Percentiles rank a stretch among this genome's conserved stretches.
These are phyloP conservation scores for Phytophthora hibernalis DNA, from an alignment of 352 stramenopile genomes.

Conservation along the genomic window DNA sequence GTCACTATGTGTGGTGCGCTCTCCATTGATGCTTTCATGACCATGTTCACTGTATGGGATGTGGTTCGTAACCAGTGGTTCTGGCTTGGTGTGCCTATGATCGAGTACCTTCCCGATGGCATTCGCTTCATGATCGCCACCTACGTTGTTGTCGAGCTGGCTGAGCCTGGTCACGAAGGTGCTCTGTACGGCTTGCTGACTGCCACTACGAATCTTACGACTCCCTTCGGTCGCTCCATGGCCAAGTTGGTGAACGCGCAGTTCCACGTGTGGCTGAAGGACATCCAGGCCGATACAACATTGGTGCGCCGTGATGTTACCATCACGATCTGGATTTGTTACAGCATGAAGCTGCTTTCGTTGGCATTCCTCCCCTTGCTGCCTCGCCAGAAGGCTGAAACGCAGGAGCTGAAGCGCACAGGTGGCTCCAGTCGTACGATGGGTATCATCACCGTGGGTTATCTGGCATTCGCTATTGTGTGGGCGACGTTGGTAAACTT, in stretches of 20 bases:
- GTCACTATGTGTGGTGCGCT: conserved; percentile 45
- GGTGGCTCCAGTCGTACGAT: conserved; percentile 48
- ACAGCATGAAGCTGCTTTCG: conserved; percentile 62
- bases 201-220: conserved; percentile 56
- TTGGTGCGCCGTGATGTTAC: conserved; percentile 62
- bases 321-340: conserved; percentile 66
- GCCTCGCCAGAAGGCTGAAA: conserved; percentile 56
- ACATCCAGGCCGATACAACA: conserved; percentile 55
- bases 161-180: conserved; percentile 58
- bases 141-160: conserved; percentile 72
- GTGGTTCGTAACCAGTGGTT: conserved; percentile 71
- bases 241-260: conserved; percentile 61
- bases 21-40: conserved; percentile 56
- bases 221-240: conserved; percentile 50
- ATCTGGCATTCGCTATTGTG: conserved; percentile 43
- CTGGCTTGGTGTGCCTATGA: conserved; percentile 59
- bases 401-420: conserved; percentile 49
- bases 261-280: conserved; percentile 59
- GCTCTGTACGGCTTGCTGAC: conserved; percentile 68
- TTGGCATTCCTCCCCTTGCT: conserved; percentile 57
- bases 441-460: conserved; percentile 45
- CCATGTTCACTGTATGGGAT: conserved; percentile 63
- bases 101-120: conserved; percentile 57
- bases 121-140: conserved; percentile 67
- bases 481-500: conserved; percentile 57